A percentile compares a stretch with the other conserved stretches of the same genome.
phyloP scores from a whole-genome alignment of 495 filamentous ascomycete genomes.

The Penicillium canariense region DNA sequence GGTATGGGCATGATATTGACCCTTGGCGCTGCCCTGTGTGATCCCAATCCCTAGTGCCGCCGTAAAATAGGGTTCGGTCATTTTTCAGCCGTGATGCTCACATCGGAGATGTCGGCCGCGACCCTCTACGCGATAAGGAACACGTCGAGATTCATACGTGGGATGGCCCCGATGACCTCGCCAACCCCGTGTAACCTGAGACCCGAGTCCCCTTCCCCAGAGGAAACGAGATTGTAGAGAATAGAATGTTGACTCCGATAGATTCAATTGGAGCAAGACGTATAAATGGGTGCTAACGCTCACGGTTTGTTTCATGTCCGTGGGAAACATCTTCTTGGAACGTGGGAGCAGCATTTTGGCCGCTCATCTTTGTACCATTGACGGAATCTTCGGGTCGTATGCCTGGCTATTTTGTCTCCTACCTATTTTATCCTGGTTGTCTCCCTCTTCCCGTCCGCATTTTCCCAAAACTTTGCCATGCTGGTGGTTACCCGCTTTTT shows the following conservation, averaged over 20 bases:
- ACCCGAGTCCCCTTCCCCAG: accelerated
- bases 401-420: slow-evolving; percentile 49
- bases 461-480: slow-evolving; percentile 52
- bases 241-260: not conserved
- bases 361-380: slow-evolving; percentile 50
- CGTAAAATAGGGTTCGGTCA: not conserved
- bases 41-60: too few species aligned
- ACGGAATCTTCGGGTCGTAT: slow-evolving; percentile 52
- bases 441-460: slow-evolving; percentile 48
- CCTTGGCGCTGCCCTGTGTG: not conserved
- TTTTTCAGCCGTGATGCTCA: slow-evolving; percentile 1
- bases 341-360: slow-evolving; percentile 52
- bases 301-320: slow-evolving; percentile 43
- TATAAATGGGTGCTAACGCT: slow-evolving; percentile 43
- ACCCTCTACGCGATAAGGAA: slow-evolving; percentile 15
- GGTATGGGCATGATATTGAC: not conserved
- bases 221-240: too few species aligned
- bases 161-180: slow-evolving; percentile 33
- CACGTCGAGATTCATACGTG: slow-evolving; percentile 35
- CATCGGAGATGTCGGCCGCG: slow-evolving; percentile 26
- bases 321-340: slow-evolving; percentile 54
- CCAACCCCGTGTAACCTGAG: slow-evolving; percentile 23
- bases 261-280: slow-evolving; percentile 18
- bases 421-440: slow-evolving; percentile 50
- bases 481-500: slow-evolving; percentile 51